These are phyloP conservation scores for Cladosporium sp. DNA, from an alignment of 2,329 filamentous ascomycete genomes.

Conservation along the genomic window DNA sequence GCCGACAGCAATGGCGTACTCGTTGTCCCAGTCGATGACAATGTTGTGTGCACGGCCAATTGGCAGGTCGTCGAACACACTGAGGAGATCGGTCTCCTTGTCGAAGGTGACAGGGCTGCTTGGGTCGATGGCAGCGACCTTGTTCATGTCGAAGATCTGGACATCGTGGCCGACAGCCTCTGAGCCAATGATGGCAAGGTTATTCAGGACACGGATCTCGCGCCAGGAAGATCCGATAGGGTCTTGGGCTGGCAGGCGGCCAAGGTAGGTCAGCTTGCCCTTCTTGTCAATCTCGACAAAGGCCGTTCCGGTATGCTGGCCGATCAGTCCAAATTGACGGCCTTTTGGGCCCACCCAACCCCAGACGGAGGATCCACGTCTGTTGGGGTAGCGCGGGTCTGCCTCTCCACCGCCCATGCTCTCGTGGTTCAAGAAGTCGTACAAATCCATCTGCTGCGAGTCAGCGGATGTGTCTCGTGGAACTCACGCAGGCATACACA, in stretches of 20 bases:
- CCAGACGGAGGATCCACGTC: conserved; percentile 40
- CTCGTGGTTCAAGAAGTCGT: conserved; percentile 37
- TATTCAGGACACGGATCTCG: conserved; percentile 37
- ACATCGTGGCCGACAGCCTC: conserved; percentile 44
- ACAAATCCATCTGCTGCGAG: conserved; percentile 30
- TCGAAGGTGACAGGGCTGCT: conserved; percentile 35
- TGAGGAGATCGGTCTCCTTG: conserved; percentile 37
- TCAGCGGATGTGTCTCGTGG: neutral
- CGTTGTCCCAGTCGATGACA: conserved; percentile 45
- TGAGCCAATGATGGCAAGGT: conserved; percentile 39
- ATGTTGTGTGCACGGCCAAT: conserved; percentile 50
- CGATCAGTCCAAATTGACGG: conserved; percentile 47
- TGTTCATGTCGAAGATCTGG: conserved; percentile 50
- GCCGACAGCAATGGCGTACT: conserved; percentile 42
- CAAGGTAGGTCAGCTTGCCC: conserved; percentile 45
- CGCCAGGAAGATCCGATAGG: conserved; percentile 29
- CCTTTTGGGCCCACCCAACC: conserved; percentile 47
- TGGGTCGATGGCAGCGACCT: conserved; percentile 28
- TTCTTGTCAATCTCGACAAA: conserved; percentile 45
- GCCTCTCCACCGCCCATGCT: conserved; percentile 32
- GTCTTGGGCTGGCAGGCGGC: conserved; percentile 42
- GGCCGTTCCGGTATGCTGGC: conserved; percentile 46
- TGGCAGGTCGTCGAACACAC: conserved; percentile 37
- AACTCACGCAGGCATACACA: conserved; percentile 17
- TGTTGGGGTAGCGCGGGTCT: conserved; percentile 24